phyloP scores from a whole-genome alignment of 306 rosid genomes.

The Casuarina glauca region DNA sequence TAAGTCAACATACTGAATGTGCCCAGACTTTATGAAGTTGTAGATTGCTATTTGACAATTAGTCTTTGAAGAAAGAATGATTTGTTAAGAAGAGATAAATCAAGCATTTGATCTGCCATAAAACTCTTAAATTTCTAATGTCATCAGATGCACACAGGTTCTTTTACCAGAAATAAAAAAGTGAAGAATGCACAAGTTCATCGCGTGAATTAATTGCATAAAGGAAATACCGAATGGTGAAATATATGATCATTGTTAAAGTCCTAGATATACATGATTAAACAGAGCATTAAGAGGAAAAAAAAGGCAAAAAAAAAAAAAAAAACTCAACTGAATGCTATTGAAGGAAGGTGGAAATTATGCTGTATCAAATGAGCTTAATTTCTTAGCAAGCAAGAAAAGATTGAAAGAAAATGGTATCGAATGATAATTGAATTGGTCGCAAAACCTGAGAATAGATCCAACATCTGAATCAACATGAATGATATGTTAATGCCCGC shows the following conservation, averaged over 20 bases:
- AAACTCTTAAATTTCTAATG: neutral
- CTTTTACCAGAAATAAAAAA: neutral
- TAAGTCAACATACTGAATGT: neutral
- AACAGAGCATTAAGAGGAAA: neutral
- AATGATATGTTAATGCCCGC: conserved; percentile 90
- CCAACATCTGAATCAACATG: conserved; percentile 93
- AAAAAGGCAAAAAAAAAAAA: neutral
- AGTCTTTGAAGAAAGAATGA: neutral
- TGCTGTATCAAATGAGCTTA: neutral
- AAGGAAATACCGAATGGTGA: neutral
- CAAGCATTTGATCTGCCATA: neutral
- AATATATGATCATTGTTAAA: neutral
- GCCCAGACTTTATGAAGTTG: neutral
- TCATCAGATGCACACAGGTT: neutral
- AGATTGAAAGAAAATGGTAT: neutral
- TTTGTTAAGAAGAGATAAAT: neutral
- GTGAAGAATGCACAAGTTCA: neutral
- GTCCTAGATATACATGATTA: neutral
- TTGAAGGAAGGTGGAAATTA: neutral
- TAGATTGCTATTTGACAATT: neutral
- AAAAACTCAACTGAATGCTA: neutral
- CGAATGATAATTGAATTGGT: neutral
- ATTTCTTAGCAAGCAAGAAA: neutral
- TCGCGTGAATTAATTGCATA: neutral
- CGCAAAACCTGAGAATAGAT: conserved; percentile 64